phyloP scores from a whole-genome alignment of 306 rosid species.

The Benincasa hispida region DNA sequence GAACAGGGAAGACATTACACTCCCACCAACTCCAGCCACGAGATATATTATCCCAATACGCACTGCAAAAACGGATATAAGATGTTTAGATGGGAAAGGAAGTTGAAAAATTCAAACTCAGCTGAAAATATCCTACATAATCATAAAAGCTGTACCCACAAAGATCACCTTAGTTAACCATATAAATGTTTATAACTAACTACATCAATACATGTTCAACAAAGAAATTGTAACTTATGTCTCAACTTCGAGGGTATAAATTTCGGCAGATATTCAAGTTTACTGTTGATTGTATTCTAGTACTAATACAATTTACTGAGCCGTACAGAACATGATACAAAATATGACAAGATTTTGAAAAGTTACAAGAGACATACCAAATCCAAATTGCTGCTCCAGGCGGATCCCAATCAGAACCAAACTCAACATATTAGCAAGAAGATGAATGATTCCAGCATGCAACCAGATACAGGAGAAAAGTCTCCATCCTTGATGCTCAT shows the following conservation, averaged over 20 bases:
- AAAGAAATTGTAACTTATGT: not conserved
- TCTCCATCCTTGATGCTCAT: constrained; percentile 32
- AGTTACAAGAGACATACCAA: constrained; percentile 14
- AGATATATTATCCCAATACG: constrained; percentile 27
- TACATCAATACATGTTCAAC: not conserved
- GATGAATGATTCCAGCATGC: constrained; percentile 43
- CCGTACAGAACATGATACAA: not conserved
- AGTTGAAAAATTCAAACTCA: not conserved
- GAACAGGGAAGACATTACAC: constrained; percentile 28
- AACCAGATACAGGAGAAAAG: constrained; percentile 35
- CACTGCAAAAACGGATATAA: constrained; percentile 11
- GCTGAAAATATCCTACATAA: not conserved
- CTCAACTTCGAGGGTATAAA: not conserved
- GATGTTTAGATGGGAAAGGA: not conserved
- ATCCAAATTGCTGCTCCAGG: constrained; percentile 43
- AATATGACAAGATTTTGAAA: not conserved
- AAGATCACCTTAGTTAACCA: not conserved
- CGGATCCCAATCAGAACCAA: constrained; percentile 37
- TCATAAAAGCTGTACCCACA: not conserved
- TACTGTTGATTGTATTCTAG: too few relatives aligned
- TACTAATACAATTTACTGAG: not conserved
- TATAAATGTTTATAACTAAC: not conserved
- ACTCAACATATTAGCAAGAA: constrained; percentile 42
- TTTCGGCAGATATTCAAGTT: not conserved
- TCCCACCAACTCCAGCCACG: constrained; percentile 36